Base-by-base conservation (phyloP, 129 eudicot species). In the Solidago caesia region DNA sequence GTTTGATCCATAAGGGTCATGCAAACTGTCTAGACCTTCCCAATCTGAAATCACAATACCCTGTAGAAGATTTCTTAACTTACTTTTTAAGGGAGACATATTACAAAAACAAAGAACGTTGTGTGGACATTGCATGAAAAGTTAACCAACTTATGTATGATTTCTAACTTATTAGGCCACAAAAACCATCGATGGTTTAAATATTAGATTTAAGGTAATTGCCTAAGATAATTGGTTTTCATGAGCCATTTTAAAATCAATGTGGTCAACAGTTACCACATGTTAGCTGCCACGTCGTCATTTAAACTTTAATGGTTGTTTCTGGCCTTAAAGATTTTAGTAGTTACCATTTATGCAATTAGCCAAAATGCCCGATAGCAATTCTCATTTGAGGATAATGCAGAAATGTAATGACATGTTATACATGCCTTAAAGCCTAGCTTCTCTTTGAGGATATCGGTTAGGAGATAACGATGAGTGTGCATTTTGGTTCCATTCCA, bases 11-110 rank as follows among this genome's bases (percentile, higher is more conserved):
- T 68, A 65, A 43, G 96, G 96, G 51, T 79, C 42, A 44, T 80
- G 74, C 48, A 92, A 89, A 63, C 95, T 85, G 74, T 92, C 98
- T 51, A 92, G 89, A 49, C 84, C 98, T 81, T 87, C 95, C 80
- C 89, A 92, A 67, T 92, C 98, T 8, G 96, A 80, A 76, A 92
- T 89, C 52, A 92, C 85, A 82, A 92, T 84, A 16, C 97, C 97
- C 96, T 87, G 89, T 78, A 83, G 29, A 64, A 56, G 29, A 14
- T 64, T 47, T 12, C 15, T 39, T 71, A 15, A 21, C 60, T 64
- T 45, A 71, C 67, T 66, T 58, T 10, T 9, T 42, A 16, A 29
- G 0, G 5, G 59, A 60, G 41, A 58, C 8, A 53, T 58, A 21
- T 0, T 21, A 21, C 21, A 21, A 21, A 21, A 21, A 47, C 69